Conservation (phyloP, 225 moss, liverwort and hornwort species). For the Neckera pumila region DNA sequence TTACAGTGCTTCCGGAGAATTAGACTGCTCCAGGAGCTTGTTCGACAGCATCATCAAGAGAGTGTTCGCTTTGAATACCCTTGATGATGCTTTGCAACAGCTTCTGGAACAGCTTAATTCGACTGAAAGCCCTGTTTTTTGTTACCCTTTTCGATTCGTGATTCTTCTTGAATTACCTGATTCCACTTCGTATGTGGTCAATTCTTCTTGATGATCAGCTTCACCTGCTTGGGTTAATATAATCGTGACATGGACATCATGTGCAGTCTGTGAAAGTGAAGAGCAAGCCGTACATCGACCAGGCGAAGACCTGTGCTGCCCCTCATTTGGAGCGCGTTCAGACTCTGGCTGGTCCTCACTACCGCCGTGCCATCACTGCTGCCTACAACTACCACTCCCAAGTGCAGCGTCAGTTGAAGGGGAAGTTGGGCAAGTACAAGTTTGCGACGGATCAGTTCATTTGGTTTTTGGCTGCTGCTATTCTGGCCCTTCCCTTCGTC, state of each 20-base stretch:
- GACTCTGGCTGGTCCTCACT: conserved; percentile 34
- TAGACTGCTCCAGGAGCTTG: neutral
- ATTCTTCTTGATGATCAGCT: neutral
- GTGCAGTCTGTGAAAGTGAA: conserved; percentile 15
- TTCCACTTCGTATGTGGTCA: neutral
- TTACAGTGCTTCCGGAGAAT: neutral
- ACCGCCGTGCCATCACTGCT: conserved; percentile 8
- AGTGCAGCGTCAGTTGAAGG: conserved; percentile 7
- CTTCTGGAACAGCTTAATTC: neutral
- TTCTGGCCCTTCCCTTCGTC: conserved; percentile 32
- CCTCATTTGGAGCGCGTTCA: conserved; percentile 43
- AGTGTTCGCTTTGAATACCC: neutral
- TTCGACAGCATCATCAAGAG: neutral
- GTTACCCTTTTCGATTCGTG: neutral
- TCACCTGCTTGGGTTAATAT: neutral
- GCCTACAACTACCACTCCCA: conserved; percentile 27
- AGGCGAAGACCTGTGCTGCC: conserved; percentile 8
- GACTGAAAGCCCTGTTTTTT: neutral
- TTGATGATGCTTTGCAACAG: neutral
- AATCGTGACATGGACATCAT: neutral
- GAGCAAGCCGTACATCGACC: conserved; percentile 23
- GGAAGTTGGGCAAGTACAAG: neutral
- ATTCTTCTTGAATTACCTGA: neutral
- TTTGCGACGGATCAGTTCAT: neutral
- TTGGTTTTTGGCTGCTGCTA: conserved; percentile 30